Evolutionary conservation across 257 asterid genomes (phyloP).

Genomic region (Solanum lycopersicoides): DNA sequence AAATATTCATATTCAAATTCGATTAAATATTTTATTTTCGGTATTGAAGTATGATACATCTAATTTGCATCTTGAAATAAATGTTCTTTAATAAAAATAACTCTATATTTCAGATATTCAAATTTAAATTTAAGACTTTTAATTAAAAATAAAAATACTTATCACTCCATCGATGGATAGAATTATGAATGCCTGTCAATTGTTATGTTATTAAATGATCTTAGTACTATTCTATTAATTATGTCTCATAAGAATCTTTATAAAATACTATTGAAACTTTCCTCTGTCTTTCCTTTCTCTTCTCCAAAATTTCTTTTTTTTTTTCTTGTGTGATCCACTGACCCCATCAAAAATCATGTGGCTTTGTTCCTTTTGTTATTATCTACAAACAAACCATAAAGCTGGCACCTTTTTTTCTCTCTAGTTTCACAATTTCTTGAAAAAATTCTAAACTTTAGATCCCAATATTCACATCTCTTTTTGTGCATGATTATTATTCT

Average conservation of each 20-base stretch:
- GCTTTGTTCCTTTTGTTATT: slow-evolving; percentile 15
- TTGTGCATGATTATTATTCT: slow-evolving; percentile 1
- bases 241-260: background rate
- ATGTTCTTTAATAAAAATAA: rapidly evolving
- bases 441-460: background rate
- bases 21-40: rapidly evolving
- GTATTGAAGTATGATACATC: rapidly evolving
- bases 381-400: slow-evolving; percentile 7
- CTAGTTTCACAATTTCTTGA: slow-evolving; percentile 3
- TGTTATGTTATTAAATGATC: background rate
- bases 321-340: slow-evolving; percentile 11
- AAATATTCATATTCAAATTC: too few species aligned
- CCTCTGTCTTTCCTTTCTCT: slow-evolving; percentile 7
- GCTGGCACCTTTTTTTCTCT: background rate
- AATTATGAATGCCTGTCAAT: background rate
- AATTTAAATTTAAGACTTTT: rapidly evolving
- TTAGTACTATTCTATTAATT: background rate
- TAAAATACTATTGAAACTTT: slow-evolving; percentile 10
- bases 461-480: slow-evolving; percentile 6
- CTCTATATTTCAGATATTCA: too few species aligned
- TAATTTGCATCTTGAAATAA: rapidly evolving
- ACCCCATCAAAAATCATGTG: slow-evolving; percentile 14
- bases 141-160: too few species aligned
- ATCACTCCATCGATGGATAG: rapidly evolving
- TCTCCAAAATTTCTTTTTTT: background rate